Percentiles rank a stretch among this genome's conserved stretches.
phyloP scores from a whole-genome alignment of 179 eudicot species.

The Silene coronaria region DNA sequence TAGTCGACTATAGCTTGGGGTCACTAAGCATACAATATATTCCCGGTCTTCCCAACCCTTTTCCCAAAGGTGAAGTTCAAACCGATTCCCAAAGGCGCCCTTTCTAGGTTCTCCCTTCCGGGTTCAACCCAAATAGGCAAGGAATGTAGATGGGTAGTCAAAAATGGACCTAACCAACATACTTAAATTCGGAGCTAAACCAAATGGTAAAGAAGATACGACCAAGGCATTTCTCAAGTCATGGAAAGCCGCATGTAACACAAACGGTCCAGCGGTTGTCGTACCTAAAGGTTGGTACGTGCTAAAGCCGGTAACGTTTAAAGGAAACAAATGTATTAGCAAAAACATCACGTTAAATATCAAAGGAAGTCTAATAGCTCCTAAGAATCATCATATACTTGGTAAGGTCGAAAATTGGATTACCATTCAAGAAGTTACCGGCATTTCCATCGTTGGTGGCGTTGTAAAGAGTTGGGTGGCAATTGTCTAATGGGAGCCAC shows the following conservation, averaged over 20 bases:
- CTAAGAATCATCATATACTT: conserved; percentile 8
- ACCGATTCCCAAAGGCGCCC: too few species aligned
- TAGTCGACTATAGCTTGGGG: too few species aligned
- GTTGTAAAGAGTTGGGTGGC: conserved; percentile 18
- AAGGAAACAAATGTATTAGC: conserved; percentile 18
- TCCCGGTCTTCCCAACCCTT: too few species aligned
- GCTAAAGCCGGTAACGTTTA: conserved; percentile 11
- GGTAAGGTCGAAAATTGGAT: conserved; percentile 22
- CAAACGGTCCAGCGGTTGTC: conserved; percentile 11
- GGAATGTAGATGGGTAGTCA: too few species aligned
- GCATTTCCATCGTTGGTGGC: conserved; percentile 21
- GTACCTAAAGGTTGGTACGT: conserved; percentile 26
- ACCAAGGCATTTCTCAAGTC: conserved; percentile 21
- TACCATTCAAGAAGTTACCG: conserved; percentile 21
- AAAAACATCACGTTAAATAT: conserved; percentile 22
- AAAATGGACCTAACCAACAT: too few species aligned
- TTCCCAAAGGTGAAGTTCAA: too few species aligned
- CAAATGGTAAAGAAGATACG: conserved; percentile 22
- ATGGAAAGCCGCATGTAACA: conserved; percentile 32
- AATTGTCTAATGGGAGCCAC: conserved; percentile 26
- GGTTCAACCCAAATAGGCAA: too few species aligned
- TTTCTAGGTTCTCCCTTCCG: too few species aligned
- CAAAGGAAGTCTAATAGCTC: conserved; percentile 27
- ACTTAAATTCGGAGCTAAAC: conserved; percentile 22
- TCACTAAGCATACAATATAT: too few species aligned